Base-by-base conservation (phyloP, 2,329 filamentous ascomycete genomes). In the Ascochyta viciae-villosae region DNA sequence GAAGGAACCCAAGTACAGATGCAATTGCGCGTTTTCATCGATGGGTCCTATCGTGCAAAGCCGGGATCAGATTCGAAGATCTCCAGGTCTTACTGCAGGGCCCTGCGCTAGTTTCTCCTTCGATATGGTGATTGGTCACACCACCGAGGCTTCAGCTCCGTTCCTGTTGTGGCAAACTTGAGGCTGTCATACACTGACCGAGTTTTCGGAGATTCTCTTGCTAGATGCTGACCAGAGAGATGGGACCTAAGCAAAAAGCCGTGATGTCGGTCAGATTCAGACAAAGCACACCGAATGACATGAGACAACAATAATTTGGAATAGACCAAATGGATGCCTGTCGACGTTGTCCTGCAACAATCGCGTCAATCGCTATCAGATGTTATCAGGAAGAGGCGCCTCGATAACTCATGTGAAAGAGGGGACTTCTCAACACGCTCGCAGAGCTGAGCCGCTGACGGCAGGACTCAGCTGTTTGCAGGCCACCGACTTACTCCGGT, bases 101-200 rank as follows among this genome's bases (percentile, higher is more conserved):
- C 24, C 31, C 4, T 19, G 35, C 33, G 39, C 46, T 55, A 55
- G 52, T 42, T 46, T 27, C 29, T 26, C 35, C 4, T 10, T 44
- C 37, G 46, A 50, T 55, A 42, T 29, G 41, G 19, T 42, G 41
- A 39, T 54, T 23, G 15, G 45, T 54, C 38, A 43, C 29, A 43
- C 38, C 31, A 45, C 53, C 46, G 29, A 41, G 16, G 34, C 51
- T 47, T 45, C 41, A 39, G 46, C 31, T 29, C 23, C 46, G 46
- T 50, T 50, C 53, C 53, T 55, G 52, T 45, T 29, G 53, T 55
- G 53, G 53, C 53, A 46, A 55, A 29, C n/a, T 45, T 38, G 37
- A n/a, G 35, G 42, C 47, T 41, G 53, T 55, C 46, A 50, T 55
- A 33, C 24, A 50, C 27, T 46, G 46, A 40, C 46, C 47, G 53